Base-by-base conservation (phyloP, 345 rosid genomes). In the Hibiscus trionum region DNA sequence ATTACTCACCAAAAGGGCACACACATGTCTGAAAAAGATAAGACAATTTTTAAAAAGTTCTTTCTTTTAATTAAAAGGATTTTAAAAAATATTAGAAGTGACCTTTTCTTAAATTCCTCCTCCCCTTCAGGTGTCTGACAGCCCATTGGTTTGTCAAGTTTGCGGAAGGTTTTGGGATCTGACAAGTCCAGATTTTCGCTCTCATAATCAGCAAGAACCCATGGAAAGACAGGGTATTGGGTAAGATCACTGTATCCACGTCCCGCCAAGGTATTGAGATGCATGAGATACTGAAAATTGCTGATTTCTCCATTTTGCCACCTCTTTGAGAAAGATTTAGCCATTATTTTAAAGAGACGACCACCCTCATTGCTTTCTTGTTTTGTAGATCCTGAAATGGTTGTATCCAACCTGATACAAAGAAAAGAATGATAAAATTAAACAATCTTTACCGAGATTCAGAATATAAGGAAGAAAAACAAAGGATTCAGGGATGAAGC, bases 301-400 rank as follows among this genome's bases (percentile, higher is more conserved):
- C 97, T 95, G 64, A 92, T 95, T 84, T 95, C 99, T 80, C 99
- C 99, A 82, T 86, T 95, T 80, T 95, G 98, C 99, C 99, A 95
- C 79, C 99, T 89, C 83, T 88, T 95, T 11, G 99, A 95, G 79
- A 95, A 95, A 72, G 99, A 95, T 81, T 90, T 95, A 47, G 99
- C 98, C 90, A 82, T 86, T 76, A 86, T 61, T 84, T 86, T 95
- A 77, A 95, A 95, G 65, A 95, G 89, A 42, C 99, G 96, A 72
- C 97, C 79, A 44, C 99, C 98, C 77, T 95, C 99, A 50, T 80
- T 87, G 77, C 82, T 90, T 80, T 95, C 99, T 72, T 92, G 98
- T 80, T 90, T 95, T 65, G 85, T 77, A 70, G 97, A 87, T 63
- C 99, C 99, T 66, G 98, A 89, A 84, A 95, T 92, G 71, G 98